phyloP scores from a whole-genome alignment of 2,329 filamentous ascomycete genomes.

The Pezicula radicicola region DNA sequence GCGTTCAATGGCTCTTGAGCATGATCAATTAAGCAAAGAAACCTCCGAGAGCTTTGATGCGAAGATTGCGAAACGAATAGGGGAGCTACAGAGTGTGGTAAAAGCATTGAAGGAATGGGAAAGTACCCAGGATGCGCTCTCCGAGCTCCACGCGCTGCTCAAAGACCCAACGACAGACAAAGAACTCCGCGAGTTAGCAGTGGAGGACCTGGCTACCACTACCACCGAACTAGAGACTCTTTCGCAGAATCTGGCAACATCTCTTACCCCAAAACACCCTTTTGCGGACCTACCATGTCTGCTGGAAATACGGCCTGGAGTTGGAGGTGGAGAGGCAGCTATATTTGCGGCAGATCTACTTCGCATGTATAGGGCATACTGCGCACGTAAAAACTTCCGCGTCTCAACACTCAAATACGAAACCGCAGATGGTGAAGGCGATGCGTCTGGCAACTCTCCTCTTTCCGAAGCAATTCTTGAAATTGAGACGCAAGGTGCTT shows the following conservation, averaged over 20 bases:
- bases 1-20: slow-evolving; percentile 53
- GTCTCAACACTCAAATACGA: slow-evolving; percentile 77
- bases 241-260: slow-evolving; percentile 66
- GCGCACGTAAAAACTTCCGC: slow-evolving; percentile 64
- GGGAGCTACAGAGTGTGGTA: slow-evolving; percentile 58
- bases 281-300: slow-evolving; percentile 89
- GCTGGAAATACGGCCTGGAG: slow-evolving; percentile 87
- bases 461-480: slow-evolving; percentile 88
- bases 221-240: slow-evolving; percentile 58
- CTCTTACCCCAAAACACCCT: slow-evolving; percentile 82
- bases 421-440: slow-evolving; percentile 60
- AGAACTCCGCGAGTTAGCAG: slow-evolving; percentile 75
- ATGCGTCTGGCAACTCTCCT: slow-evolving; percentile 59
- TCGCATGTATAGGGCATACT: slow-evolving; percentile 85
- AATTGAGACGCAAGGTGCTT: slow-evolving; percentile 72
- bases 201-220: slow-evolving; percentile 76
- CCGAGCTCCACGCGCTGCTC: slow-evolving; percentile 51
- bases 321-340: slow-evolving; percentile 85
- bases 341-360: slow-evolving; percentile 86
- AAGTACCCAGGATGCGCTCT: slow-evolving; percentile 46
- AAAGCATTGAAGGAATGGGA: slow-evolving; percentile 58
- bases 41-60: slow-evolving; percentile 54
- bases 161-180: slow-evolving; percentile 41
- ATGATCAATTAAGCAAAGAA: slow-evolving; percentile 48
- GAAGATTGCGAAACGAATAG: slow-evolving; percentile 54